Conservation (phyloP, 306 rosid species). For the Dalbergia oliveri region DNA sequence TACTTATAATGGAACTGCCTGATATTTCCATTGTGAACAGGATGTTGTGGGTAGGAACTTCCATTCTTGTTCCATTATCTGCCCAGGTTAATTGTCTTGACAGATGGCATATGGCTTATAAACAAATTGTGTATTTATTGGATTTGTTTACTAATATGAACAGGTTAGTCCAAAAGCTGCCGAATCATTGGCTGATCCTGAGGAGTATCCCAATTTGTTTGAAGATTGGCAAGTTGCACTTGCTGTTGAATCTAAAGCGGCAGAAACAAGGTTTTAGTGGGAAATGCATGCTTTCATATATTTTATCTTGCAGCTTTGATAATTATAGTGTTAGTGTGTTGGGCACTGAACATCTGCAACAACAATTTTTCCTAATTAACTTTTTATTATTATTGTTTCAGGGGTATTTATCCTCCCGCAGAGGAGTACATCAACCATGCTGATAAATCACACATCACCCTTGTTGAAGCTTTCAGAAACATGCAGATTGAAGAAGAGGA, state of each 20-base stretch:
- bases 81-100: conserved; percentile 24
- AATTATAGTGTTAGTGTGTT: background rate
- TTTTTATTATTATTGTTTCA: conserved; percentile 44
- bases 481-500: conserved; percentile 78
- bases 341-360: conserved; percentile 25
- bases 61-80: conserved; percentile 9
- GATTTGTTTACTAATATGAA: conserved; percentile 37
- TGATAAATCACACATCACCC: conserved; percentile 71
- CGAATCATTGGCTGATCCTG: conserved; percentile 97
- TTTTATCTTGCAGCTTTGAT: conserved; percentile 29
- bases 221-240: conserved; percentile 99
- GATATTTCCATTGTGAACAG: conserved; percentile 21
- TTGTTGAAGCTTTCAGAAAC: conserved; percentile 89
- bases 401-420: conserved; percentile 82
- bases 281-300: conserved; percentile 7
- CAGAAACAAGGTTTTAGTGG: conserved; percentile 69
- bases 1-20: conserved; percentile 15
- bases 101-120: conserved; percentile 8
- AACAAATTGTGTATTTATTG: background rate
- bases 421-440: conserved; percentile 70
- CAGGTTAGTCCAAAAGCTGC: conserved; percentile 98
- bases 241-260: conserved; percentile 83
- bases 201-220: conserved; percentile 93
- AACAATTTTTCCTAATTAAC: conserved; percentile 36
- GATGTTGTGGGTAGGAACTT: conserved; percentile 28